Evolutionary conservation across 1,284 basidiomycete genomes (phyloP), one percentile per base, ranked within the genome.

Genomic region (Papiliotrema terrestris): DNA sequence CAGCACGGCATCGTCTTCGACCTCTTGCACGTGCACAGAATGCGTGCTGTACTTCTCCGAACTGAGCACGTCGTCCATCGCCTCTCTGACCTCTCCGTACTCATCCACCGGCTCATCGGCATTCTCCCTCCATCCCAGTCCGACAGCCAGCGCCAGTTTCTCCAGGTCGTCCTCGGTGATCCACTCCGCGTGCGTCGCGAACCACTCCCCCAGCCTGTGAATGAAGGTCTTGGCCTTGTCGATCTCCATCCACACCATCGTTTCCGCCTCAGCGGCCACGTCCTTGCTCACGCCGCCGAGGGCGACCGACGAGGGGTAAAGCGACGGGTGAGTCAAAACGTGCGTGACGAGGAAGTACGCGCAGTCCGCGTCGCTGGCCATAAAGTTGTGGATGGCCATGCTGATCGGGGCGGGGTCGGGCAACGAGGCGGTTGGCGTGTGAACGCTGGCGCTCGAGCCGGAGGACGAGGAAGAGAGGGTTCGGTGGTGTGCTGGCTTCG

Each of bases 231-330:
- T 69, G 3, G 65, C 72, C 22, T 66, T 62, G 48, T 62, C 65
- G n/a, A 74, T 61, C 61, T 74, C 67, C 47, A 59, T 52, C 67
- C 68, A 72, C 1, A 63, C 72, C 25, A 68, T 50, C 14, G 69
- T 61, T 52, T 74, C 71, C 0, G 68, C 70, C 35, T 68, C 67
- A 13, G 44, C 55, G 41, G 57, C 49, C 1, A 60, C 55, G 15
- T 55, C 54, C 51, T 58, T 62, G 43, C 45, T 48, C 15, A 58
- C 29, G 5, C 20, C 52, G 13, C 32, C 44, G 23, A 53, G 15
- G 13, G 25, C 26, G 5, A 46, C 14, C 14, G 46, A 13, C 39
- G 14, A 45, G 19, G 35, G 26, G 47, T 42, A 32, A 17, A 52
- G 37, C 26, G 44, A 43, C 23, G 32, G 45, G 25, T 15, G 54